Conservation (phyloP, 805 yeast genomes). For the Yamadazyma tumulicola region DNA sequence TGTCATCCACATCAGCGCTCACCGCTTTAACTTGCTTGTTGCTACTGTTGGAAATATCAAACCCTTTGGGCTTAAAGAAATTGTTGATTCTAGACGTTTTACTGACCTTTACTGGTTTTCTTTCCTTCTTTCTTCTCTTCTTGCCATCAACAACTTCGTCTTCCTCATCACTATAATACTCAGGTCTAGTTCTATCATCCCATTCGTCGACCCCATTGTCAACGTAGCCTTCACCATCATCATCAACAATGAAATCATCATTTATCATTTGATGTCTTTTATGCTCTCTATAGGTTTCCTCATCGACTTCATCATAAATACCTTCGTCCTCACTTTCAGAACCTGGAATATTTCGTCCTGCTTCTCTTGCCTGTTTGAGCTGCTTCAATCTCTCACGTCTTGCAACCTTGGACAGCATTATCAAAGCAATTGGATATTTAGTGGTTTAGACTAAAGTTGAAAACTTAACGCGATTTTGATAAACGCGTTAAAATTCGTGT, state of each 20-base stretch:
- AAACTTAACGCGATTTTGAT: too few relatives aligned
- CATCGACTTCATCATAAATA: slow-evolving; percentile 87
- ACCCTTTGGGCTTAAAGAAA: slow-evolving; percentile 45
- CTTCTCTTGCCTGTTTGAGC: slow-evolving; percentile 38
- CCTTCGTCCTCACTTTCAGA: slow-evolving; percentile 34
- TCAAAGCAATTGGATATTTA: not conserved
- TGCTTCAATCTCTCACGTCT: slow-evolving; percentile 16
- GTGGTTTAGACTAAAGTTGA: too few relatives aligned
- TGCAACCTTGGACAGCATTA: slow-evolving; percentile 30
- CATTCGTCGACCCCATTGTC: slow-evolving; percentile 93
- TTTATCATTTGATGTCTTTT: slow-evolving; percentile 77
- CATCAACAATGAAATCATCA: slow-evolving; percentile 94
- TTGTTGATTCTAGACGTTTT: slow-evolving; percentile 48
- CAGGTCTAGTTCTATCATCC: slow-evolving; percentile 53
- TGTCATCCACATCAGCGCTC: slow-evolving; percentile 59
- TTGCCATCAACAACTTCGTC: slow-evolving; percentile 23
- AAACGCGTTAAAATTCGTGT: not conserved
- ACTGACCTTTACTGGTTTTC: slow-evolving; percentile 36
- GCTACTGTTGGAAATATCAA: slow-evolving; percentile 5
- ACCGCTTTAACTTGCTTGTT: slow-evolving; percentile 33
- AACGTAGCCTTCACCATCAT: slow-evolving; percentile 88
- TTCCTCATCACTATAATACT: slow-evolving; percentile 55
- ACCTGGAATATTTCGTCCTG: slow-evolving; percentile 46
- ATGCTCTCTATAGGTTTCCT: slow-evolving; percentile 68
- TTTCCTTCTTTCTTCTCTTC: slow-evolving; percentile 22